Evolutionary conservation across 2,329 filamentous ascomycete species (phyloP), one percentile per base, ranked within the genome.

Genomic region (Ascochyta viciae-villosae): DNA sequence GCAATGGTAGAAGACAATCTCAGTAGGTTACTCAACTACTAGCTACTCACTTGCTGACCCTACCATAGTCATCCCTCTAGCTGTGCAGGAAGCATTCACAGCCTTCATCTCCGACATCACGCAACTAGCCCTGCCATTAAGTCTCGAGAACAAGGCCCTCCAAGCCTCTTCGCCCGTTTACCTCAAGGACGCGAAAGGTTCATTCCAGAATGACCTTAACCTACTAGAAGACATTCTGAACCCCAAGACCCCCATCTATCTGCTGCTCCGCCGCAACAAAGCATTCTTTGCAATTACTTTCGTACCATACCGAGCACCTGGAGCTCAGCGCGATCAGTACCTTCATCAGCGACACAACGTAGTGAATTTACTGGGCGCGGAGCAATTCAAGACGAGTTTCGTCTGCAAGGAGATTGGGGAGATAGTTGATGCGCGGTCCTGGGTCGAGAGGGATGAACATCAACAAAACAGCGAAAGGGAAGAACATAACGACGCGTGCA

Each of bases 381-480:
- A 52, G 12, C n/a, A 64, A 13, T 62, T 71, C 24, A 34, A 57
- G 9, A 33, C 35, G 3, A 64, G 62, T 6, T 51, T 71, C 7
- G 68, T 73, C 13, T 71, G 66, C 46, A 72, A 69, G 45, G 71
- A 71, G 33, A 54, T 63, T 7, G 66, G 57, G 3, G 69, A 71
- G 44, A 61, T 72, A 6, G 61, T 54, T 4, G 68, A 72, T 40
- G 58, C 45, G 1, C 61, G 71, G 15, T 67, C 68, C 1, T 71
- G 68, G 69, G 41, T 56, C 2, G 68, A 71, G 48, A 54, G 67
- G 27, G 65, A 65, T 13, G 54, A 23, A 1, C 34, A 49, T 16
- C 39, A 24, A 29, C 26, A 34, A 9, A 34, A 31, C 23, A 22
- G 16, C 23, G 39, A 22, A 24, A 24, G 2, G 8, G 26, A n/a